phyloP scores from a whole-genome alignment of 192 early-diverging fungal genomes.

The Gryganskiella cystojenkinii region DNA sequence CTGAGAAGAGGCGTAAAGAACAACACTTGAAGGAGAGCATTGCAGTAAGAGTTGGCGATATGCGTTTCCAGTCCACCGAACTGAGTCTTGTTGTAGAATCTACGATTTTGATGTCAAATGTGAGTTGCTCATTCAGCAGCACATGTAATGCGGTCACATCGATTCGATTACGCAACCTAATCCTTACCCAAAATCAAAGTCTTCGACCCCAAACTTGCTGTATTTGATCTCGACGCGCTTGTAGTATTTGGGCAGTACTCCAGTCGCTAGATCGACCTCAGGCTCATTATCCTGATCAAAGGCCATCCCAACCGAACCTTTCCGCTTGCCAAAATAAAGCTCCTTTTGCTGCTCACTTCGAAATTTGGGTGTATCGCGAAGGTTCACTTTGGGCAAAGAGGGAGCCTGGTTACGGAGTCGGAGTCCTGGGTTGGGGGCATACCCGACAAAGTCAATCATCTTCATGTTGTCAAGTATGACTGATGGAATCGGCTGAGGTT shows the following conservation, averaged over 20 bases:
- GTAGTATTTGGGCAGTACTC: constrained; percentile 75
- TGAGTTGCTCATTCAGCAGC: not conserved
- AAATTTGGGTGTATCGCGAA: constrained; percentile 77
- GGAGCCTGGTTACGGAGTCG: constrained; percentile 81
- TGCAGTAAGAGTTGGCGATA: constrained; percentile 90
- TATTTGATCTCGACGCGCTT: constrained; percentile 87
- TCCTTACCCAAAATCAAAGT: constrained; percentile 94
- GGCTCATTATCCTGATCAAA: constrained; percentile 52
- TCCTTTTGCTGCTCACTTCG: constrained; percentile 84
- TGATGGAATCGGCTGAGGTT: constrained; percentile 77
- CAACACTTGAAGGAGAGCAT: constrained; percentile 89
- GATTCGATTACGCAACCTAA: not conserved
- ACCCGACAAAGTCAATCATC: constrained; percentile 93
- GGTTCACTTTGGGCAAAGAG: constrained; percentile 52
- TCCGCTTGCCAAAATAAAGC: constrained; percentile 61
- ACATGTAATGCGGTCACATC: too few species aligned
- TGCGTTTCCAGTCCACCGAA: constrained; percentile 94
- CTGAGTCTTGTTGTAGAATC: constrained; percentile 89
- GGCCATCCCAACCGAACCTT: constrained; percentile 26
- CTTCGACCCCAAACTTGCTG: constrained; percentile 95
- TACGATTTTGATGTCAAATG: constrained; percentile 7
- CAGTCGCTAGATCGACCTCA: constrained; percentile 51
- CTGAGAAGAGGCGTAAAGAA: constrained; percentile 77
- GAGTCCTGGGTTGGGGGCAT: constrained; percentile 87
- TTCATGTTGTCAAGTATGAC: constrained; percentile 83